Percentiles rank a stretch among this genome's conserved stretches.
phyloP scores from a whole-genome alignment of 148 eudicot genomes.

The Cornus kousa region DNA sequence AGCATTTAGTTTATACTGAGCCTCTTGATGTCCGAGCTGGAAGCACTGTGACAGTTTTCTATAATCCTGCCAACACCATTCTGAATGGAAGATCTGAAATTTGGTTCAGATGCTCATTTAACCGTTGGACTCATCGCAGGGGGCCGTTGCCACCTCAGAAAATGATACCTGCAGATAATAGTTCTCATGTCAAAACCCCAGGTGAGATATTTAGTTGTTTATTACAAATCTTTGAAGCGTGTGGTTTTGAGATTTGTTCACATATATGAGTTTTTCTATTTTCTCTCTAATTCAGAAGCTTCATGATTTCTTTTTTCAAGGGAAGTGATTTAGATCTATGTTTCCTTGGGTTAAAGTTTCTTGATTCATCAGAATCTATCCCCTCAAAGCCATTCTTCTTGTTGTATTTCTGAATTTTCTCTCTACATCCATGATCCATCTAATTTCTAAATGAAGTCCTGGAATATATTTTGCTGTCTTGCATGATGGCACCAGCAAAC shows the following conservation, averaged over 20 bases:
- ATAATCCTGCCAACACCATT: constrained; percentile 85
- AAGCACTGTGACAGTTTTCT: constrained; percentile 65
- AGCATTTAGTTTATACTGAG: constrained; percentile 88
- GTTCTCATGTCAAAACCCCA: constrained; percentile 70
- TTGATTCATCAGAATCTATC: not conserved
- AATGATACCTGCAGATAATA: constrained; percentile 76
- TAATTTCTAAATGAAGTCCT: not conserved
- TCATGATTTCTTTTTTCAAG: not conserved
- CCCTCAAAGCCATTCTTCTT: not conserved
- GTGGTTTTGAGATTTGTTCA: not conserved
- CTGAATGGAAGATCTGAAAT: constrained; percentile 86
- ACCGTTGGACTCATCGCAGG: constrained; percentile 90
- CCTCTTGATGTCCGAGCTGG: constrained; percentile 91
- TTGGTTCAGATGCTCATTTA: constrained; percentile 96
- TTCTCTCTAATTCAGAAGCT: not conserved
- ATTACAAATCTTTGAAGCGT: not conserved
- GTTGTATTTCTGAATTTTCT: not conserved
- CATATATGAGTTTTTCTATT: not conserved
- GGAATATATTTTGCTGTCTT: not conserved
- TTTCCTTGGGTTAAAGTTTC: not conserved
- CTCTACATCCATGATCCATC: not conserved
- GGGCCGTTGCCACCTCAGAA: constrained; percentile 88
- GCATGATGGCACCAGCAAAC: too few relatives aligned
- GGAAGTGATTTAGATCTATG: too few relatives aligned
- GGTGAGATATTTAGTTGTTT: constrained; percentile 34